Conservation (phyloP, 495 filamentous ascomycete genomes). For the Tuber borchii region DNA sequence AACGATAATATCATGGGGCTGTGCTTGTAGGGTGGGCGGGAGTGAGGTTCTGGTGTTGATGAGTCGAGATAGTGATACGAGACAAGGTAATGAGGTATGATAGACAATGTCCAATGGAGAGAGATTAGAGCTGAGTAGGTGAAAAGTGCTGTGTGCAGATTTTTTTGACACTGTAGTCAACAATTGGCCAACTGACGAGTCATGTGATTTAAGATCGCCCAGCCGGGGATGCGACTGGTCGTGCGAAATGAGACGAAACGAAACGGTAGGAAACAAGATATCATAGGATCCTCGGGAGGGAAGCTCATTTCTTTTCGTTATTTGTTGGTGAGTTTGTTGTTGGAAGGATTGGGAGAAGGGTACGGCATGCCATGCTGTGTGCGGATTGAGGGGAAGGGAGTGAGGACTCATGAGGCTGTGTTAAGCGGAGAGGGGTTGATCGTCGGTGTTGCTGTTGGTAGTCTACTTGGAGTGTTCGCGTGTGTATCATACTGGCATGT, state of each 20-base stretch:
- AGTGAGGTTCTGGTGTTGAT: neutral
- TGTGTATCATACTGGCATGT: neutral
- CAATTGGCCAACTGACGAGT: neutral
- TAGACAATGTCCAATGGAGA: neutral
- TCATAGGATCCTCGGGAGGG: neutral
- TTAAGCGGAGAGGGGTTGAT: neutral
- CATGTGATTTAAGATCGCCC: conserved; percentile 1
- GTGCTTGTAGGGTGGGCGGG: neutral
- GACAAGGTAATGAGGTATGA: no score
- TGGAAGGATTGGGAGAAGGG: neutral
- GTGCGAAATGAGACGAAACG: neutral
- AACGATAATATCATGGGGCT: no score
- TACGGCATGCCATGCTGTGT: neutral
- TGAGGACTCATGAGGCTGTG: neutral
- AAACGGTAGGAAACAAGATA: neutral
- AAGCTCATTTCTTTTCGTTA: neutral
- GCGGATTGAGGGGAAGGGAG: neutral
- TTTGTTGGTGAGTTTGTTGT: neutral
- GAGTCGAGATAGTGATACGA: neutral
- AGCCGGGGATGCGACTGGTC: neutral
- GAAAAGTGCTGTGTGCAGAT: neutral
- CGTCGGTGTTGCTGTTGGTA: neutral
- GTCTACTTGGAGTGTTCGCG: no score
- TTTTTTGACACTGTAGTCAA: neutral
- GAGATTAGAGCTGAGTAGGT: neutral